Conservation (phyloP, 768 basidiomycete genomes). For the Lentinus tigrinus region DNA sequence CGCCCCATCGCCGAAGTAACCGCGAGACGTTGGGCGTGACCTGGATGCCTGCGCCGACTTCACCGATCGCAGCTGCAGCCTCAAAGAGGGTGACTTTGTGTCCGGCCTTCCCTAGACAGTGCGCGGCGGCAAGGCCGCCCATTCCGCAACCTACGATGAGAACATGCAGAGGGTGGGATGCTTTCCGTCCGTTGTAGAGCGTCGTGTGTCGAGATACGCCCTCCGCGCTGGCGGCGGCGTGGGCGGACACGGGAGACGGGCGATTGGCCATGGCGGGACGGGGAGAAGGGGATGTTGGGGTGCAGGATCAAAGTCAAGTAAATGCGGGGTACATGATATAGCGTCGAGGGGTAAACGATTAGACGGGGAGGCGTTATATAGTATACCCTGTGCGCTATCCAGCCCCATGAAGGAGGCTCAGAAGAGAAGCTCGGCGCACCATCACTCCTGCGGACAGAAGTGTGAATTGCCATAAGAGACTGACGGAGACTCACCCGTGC, state of each 20-base stretch:
- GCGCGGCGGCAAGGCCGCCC: constrained; percentile 40
- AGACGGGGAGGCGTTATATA: constrained; percentile 5
- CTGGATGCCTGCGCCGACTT: constrained; percentile 44
- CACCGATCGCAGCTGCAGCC: constrained; percentile 36
- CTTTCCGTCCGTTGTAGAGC: constrained; percentile 31
- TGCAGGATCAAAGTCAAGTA: neutral
- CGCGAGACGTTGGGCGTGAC: constrained; percentile 41
- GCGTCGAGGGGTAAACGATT: constrained; percentile 5
- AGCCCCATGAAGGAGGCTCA: neutral
- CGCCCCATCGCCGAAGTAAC: constrained; percentile 39
- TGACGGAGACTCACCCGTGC: neutral
- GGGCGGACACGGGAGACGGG: neutral
- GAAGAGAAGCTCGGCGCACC: neutral
- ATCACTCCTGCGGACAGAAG: neutral
- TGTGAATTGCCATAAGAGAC: neutral
- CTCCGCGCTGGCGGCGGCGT: constrained; percentile 16
- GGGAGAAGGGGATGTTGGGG: neutral
- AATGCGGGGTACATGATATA: constrained; percentile 9
- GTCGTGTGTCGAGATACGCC: constrained; percentile 15
- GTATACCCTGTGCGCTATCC: neutral
- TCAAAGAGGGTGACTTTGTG: constrained; percentile 41
- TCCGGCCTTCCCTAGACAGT: constrained; percentile 38
- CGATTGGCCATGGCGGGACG: constrained; percentile 2
- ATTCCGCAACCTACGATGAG: constrained; percentile 42
- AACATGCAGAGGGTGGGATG: constrained; percentile 35